Base-by-base conservation (phyloP, 257 asterid species). In the Solanum arcanum region DNA sequence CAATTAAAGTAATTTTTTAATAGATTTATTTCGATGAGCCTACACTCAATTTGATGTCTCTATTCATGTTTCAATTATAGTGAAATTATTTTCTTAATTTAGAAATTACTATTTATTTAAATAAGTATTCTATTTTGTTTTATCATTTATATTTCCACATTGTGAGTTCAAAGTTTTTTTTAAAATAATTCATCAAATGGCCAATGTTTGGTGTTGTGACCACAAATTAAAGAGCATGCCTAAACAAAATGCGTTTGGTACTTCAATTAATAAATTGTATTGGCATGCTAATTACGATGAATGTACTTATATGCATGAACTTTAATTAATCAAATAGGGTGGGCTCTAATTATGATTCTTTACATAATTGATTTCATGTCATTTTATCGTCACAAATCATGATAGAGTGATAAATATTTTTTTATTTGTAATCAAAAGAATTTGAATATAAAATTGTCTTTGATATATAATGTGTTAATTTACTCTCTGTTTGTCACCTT, bases 371-470 rank as follows among this genome's bases (percentile, higher is more conserved):
- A 20, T n/a, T 75, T 13, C 35, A 12, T 6, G 13, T 27, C 15
- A 44, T 15, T 21, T 20, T 62, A 23, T 23, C 13, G 14, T 1
- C 14, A 23, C 1, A 12, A 1, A 9, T 62, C 0, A 5, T 62
- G 7, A 0, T 23, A 0, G 13, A 60, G 6, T 9, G 16, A n/a
- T 11, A n/a, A n/a, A 0, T 62, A 62, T 0, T 23, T 62, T 23
- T 1, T 4, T n/a, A 62, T n/a, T 62, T 1, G 0, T 23, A 10
- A 62, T 62, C n/a, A 62, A 10, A 5, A 10, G 4, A 10, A 2
- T 5, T 5, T 62, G 0, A 11, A 62, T 23, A 62, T n/a, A 0
- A 11, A 11, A 2, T 62, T 3, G 0, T 12, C 1, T n/a, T 23
- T 11, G 31, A 62, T 62, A n/a, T 6, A n/a, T 0, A 62, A 62